Evolutionary conservation across 257 asterid species (phyloP).

Genomic region (Leptodermis oblonga): DNA sequence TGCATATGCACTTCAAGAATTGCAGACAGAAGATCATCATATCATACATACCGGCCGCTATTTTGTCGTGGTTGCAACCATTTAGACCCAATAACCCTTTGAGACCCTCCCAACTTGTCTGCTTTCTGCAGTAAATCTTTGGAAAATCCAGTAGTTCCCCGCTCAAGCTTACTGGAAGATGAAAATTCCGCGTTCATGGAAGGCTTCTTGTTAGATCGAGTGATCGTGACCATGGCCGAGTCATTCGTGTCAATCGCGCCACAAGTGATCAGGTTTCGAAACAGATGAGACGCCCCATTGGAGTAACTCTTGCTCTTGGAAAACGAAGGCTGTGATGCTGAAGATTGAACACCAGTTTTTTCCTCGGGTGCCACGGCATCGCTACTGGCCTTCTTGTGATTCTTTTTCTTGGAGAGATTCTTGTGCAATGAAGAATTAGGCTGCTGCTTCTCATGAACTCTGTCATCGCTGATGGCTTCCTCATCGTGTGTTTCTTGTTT

Average conservation of each 20-base stretch:
- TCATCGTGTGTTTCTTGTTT: conserved; percentile 23
- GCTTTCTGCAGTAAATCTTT: conserved; percentile 30
- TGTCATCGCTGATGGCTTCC: conserved; percentile 16
- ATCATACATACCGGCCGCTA: conserved; percentile 38
- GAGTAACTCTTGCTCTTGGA: conserved; percentile 43
- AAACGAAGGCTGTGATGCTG: conserved; percentile 14
- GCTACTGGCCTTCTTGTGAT: conserved; percentile 31
- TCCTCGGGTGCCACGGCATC: conserved; percentile 20
- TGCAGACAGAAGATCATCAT: neutral
- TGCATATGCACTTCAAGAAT: neutral
- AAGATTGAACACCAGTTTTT: conserved; percentile 5
- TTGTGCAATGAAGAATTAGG: conserved; percentile 20
- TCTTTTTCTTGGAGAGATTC: conserved; percentile 30
- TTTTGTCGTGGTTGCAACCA: conserved; percentile 47
- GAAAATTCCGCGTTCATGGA: neutral
- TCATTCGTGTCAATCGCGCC: conserved; percentile 65
- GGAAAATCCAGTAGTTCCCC: conserved; percentile 12
- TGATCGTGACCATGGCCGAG: conserved; percentile 37
- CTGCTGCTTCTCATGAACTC: conserved; percentile 10
- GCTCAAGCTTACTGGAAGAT: neutral
- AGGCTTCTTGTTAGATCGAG: conserved; percentile 27
- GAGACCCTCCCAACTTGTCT: conserved; percentile 61
- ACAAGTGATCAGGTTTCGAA: conserved; percentile 62
- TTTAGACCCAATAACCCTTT: conserved; percentile 53
- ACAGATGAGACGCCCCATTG: conserved; percentile 37